A percentile compares a stretch with the other conserved stretches of the same genome.
Evolutionary conservation across 768 basidiomycete genomes (phyloP).

Genomic region (Russula griseocarnosa): DNA sequence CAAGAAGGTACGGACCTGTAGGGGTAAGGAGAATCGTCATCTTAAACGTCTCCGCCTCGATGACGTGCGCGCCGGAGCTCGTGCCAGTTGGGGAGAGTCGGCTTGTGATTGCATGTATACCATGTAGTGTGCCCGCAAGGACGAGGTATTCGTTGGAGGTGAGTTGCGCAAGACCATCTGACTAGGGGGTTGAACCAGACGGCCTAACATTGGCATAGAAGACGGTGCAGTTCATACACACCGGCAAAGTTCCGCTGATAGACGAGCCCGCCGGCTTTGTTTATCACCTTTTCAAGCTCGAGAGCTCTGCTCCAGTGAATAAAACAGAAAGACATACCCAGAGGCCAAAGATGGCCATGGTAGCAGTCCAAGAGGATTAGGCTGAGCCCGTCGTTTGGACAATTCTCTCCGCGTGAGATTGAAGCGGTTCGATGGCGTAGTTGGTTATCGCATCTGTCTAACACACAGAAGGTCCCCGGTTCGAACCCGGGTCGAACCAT

Average conservation of each 20-base stretch:
- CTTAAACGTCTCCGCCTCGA: slow-evolving; percentile 94
- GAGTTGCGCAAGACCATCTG: slow-evolving; percentile 87
- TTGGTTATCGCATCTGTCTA: slow-evolving; percentile 78
- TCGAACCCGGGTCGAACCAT: slow-evolving; percentile 29
- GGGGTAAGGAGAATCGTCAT: slow-evolving; percentile 85
- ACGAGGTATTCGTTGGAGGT: slow-evolving; percentile 95
- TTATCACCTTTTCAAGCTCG: slow-evolving; percentile 68
- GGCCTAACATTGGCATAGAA: background rate
- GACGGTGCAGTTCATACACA: slow-evolving; percentile 34
- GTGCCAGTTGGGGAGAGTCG: slow-evolving; percentile 77
- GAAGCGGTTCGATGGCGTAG: slow-evolving; percentile 52
- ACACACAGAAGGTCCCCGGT: slow-evolving; percentile 40
- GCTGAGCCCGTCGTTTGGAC: background rate
- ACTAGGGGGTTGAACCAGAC: slow-evolving; percentile 9
- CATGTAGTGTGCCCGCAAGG: slow-evolving; percentile 92
- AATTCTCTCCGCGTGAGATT: rapidly evolving
- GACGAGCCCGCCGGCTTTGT: slow-evolving; percentile 96
- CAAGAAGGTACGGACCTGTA: slow-evolving; percentile 59
- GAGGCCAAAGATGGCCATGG: slow-evolving; percentile 75
- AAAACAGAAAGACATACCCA: slow-evolving; percentile 53
- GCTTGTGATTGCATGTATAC: slow-evolving; percentile 97
- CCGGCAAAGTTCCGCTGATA: slow-evolving; percentile 92
- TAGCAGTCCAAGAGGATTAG: too few species aligned
- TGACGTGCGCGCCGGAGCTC: slow-evolving; percentile 89
- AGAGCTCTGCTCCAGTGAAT: background rate